Evolutionary conservation across 2,329 filamentous ascomycete species (phyloP).

Genomic region (Lasiodiplodia citricola): DNA sequence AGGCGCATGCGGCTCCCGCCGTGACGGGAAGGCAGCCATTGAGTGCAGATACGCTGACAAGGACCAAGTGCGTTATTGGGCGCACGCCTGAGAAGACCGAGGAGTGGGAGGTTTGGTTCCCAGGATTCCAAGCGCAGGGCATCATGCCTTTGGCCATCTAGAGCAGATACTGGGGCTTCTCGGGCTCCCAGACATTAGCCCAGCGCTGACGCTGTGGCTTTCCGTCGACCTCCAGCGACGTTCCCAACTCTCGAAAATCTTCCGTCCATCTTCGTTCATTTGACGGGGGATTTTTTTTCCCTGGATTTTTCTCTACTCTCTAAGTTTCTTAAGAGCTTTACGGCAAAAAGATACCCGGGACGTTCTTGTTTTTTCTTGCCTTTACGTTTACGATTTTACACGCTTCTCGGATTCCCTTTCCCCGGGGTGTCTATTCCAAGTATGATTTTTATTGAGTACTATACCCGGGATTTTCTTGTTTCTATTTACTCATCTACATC

Average conservation of each 20-base stretch:
- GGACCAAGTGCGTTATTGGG: conserved; percentile 44
- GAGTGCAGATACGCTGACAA: conserved; percentile 35
- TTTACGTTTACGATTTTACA: neutral
- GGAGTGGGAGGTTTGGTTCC: conserved; percentile 41
- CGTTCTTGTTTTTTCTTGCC: neutral
- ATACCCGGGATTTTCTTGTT: conserved; percentile 9
- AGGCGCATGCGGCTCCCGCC: conserved; percentile 39
- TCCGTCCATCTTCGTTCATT: neutral
- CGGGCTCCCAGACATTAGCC: neutral
- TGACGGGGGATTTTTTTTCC: neutral
- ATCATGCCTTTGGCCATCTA: neutral
- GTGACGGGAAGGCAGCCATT: conserved; percentile 30
- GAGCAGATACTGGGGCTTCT: no score
- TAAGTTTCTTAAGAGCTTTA: conserved; percentile 14
- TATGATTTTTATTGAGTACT: conserved; percentile 14
- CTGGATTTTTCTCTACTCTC: neutral
- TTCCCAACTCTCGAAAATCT: neutral
- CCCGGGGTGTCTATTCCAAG: neutral
- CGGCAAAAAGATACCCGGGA: conserved; percentile 22
- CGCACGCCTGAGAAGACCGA: conserved; percentile 39
- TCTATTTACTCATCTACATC: neutral
- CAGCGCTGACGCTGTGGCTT: neutral
- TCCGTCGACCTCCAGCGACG: neutral
- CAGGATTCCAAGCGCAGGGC: neutral
- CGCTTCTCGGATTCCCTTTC: neutral